phyloP scores from a whole-genome alignment of 257 asterid genomes.

The Ajuga chamaepitys region DNA sequence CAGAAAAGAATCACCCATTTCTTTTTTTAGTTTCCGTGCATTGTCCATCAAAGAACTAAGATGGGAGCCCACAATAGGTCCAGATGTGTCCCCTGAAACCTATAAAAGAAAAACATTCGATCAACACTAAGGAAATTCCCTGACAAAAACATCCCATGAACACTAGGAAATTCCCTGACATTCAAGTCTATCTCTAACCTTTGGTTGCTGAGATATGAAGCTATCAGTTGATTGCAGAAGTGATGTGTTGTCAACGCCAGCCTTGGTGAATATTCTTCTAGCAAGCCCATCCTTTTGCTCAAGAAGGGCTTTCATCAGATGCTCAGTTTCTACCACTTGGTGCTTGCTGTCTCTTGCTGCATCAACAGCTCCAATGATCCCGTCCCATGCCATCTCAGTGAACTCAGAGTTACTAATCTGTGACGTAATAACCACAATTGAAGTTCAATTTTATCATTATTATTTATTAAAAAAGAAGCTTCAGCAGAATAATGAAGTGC shows the following conservation, averaged over 20 bases:
- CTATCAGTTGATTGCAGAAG: slow-evolving; percentile 62
- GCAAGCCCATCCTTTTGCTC: slow-evolving; percentile 95
- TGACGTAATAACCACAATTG: background rate
- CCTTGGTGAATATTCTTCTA: slow-evolving; percentile 78
- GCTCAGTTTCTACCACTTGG: slow-evolving; percentile 88
- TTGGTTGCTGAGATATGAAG: slow-evolving; percentile 78
- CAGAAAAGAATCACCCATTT: slow-evolving; percentile 82
- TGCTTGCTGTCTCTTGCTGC: slow-evolving; percentile 69
- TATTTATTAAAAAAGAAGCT: background rate
- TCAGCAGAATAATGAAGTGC: background rate
- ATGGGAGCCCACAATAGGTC: slow-evolving; percentile 72
- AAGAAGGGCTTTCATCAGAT: slow-evolving; percentile 80
- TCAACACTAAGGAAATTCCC: background rate
- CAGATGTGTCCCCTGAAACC: slow-evolving; percentile 70
- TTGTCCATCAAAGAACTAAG: slow-evolving; percentile 58
- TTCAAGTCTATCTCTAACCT: slow-evolving; percentile 29
- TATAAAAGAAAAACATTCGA: slow-evolving; percentile 27
- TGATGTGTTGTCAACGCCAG: slow-evolving; percentile 78
- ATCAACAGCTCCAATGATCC: slow-evolving; percentile 58
- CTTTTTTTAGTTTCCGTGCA: slow-evolving; percentile 60
- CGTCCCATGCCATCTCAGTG: slow-evolving; percentile 94
- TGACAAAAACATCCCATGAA: too few species aligned
- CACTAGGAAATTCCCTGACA: too few species aligned
- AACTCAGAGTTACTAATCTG: slow-evolving; percentile 74
- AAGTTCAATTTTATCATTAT: background rate